A percentile compares a stretch with the other conserved stretches of the same genome.
Conservation (phyloP, 345 rosid species). For the Noccaea caerulescens region DNA sequence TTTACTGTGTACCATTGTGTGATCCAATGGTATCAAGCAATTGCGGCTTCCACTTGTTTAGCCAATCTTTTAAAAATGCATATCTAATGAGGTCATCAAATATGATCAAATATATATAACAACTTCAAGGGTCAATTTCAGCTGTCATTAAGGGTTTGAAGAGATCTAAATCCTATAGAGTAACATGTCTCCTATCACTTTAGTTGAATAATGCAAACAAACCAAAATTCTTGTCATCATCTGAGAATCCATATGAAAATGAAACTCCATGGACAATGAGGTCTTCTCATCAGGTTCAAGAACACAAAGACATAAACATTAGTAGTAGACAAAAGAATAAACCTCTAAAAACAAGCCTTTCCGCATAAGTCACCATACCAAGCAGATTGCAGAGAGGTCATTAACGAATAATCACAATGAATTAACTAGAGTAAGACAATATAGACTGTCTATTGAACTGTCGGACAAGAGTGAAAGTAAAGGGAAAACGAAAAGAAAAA, state of each 20-base stretch:
- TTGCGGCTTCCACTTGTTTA: not conserved
- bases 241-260: conserved; percentile 4
- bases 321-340: not conserved
- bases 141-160: not conserved
- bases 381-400: not conserved
- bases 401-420: conserved; percentile 19
- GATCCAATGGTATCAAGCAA: conserved; percentile 9
- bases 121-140: not conserved
- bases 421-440: conserved; percentile 1
- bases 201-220: not conserved
- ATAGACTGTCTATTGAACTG: not conserved
- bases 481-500: not conserved
- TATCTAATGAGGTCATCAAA: conserved; percentile 6
- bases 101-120: conserved; percentile 2
- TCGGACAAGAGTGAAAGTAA: conserved; percentile 6
- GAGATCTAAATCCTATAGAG: not conserved
- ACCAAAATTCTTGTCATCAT: not conserved
- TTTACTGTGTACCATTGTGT: conserved; percentile 6
- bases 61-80: not conserved
- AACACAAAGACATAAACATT: not conserved
- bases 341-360: not conserved
- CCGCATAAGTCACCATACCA: not conserved
- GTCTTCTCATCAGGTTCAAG: not conserved
- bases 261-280: not conserved
- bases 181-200: not conserved